phyloP scores from a whole-genome alignment of 2,329 filamentous ascomycete species.

The Exophiala mesophila region DNA sequence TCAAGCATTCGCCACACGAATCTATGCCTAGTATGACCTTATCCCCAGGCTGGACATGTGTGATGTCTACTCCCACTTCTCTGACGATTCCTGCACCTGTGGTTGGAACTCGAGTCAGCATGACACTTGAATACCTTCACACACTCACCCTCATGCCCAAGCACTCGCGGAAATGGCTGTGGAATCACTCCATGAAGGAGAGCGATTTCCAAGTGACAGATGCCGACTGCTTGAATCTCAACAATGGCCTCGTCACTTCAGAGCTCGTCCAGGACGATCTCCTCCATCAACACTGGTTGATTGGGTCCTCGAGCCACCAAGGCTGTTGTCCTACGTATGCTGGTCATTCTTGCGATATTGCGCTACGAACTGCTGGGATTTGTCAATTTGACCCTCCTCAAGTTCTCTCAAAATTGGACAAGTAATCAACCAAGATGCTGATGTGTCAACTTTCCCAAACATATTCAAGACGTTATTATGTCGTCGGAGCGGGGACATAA shows the following conservation, averaged over 20 bases:
- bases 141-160: constrained; percentile 55
- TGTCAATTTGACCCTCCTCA: too few species aligned
- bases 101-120: constrained; percentile 26
- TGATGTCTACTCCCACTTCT: constrained; percentile 38
- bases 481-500: too few species aligned
- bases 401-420: too few species aligned
- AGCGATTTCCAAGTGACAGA: constrained; percentile 52
- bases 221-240: constrained; percentile 40
- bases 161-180: constrained; percentile 38
- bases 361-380: too few species aligned
- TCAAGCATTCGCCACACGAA: constrained; percentile 43
- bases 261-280: constrained; percentile 5
- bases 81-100: constrained; percentile 44
- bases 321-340: not conserved
- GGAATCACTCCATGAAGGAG: constrained; percentile 35
- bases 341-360: too few species aligned
- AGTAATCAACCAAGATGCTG: too few species aligned
- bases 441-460: too few species aligned
- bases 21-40: constrained; percentile 46
- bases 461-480: too few species aligned
- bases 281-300: not conserved
- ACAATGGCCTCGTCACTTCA: constrained; percentile 3
- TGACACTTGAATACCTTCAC: too few species aligned
- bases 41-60: constrained; percentile 41
- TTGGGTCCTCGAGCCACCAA: not conserved